These are phyloP conservation scores for Solanum ossicruentum DNA, from an alignment of 257 asterid genomes.

Conservation along the genomic window DNA sequence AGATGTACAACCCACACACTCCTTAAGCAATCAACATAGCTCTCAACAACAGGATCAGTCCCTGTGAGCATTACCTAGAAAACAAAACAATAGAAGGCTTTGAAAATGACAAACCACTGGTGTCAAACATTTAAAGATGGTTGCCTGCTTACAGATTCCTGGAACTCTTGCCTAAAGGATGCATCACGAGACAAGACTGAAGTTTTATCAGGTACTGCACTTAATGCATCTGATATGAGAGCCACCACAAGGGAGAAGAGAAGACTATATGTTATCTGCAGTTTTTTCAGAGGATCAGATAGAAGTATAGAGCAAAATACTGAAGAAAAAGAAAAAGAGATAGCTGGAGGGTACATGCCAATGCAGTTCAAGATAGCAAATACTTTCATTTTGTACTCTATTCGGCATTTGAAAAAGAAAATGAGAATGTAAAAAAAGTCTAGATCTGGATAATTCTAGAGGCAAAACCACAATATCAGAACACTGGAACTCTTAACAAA, in stretches of 20 bases:
- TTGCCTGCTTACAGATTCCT: conserved; percentile 61
- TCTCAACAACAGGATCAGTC: conserved; percentile 65
- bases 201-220: conserved; percentile 46
- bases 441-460: neutral
- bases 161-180: conserved; percentile 73
- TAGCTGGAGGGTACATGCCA: neutral
- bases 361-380: neutral
- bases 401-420: neutral
- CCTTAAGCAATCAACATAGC: conserved; percentile 80
- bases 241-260: conserved; percentile 80
- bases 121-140: neutral
- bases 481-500: neutral
- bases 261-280: conserved; percentile 85
- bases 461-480: neutral
- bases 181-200: conserved; percentile 64
- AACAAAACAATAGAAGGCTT: conserved; percentile 6
- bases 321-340: neutral
- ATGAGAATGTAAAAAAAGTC: neutral
- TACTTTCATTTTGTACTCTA: neutral
- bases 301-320: neutral
- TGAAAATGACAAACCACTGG: neutral
- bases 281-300: neutral
- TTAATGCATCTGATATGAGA: conserved; percentile 85
- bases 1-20: conserved; percentile 90
- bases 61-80: conserved; percentile 69